These are phyloP conservation scores for Sporothrix dimorphospora DNA, from an alignment of 2,329 filamentous ascomycete genomes.

Conservation along the genomic window DNA sequence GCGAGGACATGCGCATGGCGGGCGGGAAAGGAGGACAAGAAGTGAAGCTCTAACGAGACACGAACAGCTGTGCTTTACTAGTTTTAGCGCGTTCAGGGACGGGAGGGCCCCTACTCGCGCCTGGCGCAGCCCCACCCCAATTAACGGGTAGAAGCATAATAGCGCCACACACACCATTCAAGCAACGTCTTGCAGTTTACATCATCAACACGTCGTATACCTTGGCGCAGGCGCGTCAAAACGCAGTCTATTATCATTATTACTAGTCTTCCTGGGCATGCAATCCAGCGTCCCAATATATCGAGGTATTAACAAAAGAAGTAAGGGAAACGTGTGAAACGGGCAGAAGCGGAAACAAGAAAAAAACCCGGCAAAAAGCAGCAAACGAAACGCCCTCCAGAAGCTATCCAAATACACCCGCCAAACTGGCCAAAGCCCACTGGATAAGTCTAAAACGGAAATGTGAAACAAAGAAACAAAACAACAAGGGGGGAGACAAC, in stretches of 20 bases:
- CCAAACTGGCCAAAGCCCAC: not conserved
- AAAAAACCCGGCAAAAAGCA: not conserved
- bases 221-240: not conserved
- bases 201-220: not conserved
- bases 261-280: not conserved
- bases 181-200: not conserved
- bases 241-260: constrained; percentile 22
- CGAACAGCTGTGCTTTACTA: constrained; percentile 20
- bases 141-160: constrained; percentile 26
- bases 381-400: constrained; percentile 1
- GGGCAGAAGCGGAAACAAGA: constrained; percentile 11
- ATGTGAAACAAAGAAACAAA: not conserved
- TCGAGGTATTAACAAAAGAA: constrained; percentile 2
- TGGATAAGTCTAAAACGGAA: constrained; percentile 4
- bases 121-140: constrained; percentile 11
- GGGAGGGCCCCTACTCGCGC: constrained; percentile 18
- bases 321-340: not conserved
- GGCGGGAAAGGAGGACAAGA: constrained; percentile 5
- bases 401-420: not conserved
- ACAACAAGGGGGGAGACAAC: not conserved
- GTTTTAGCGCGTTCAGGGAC: constrained; percentile 23
- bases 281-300: constrained; percentile 13
- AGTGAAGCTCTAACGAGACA: constrained; percentile 24
- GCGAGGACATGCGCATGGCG: constrained; percentile 17
- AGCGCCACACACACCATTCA: not conserved